Evolutionary conservation across 2,329 filamentous ascomycete species (phyloP), one percentile per base, ranked within the genome.

Genomic region (Fusarium falciforme): DNA sequence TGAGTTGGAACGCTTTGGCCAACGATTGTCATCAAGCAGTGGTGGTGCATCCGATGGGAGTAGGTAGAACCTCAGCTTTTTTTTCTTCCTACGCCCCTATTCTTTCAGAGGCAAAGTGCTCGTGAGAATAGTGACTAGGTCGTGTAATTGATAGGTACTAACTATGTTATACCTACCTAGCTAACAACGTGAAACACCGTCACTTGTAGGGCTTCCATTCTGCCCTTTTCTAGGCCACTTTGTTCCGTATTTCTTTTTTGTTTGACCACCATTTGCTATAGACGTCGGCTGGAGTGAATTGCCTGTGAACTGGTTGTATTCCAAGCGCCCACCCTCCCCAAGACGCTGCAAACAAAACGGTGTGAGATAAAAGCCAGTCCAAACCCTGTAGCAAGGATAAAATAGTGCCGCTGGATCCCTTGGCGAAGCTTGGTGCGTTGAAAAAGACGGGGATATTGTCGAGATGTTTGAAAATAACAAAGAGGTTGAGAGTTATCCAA

Each of bases 361-460:
- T 0, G 10, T 72, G 70, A 2, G 74, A 69, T 0, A 67, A 4
- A 4, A 31, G 1, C 20, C 20, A 49, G 3, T 76, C 71, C 6
- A 67, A 1, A 0, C 6, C 33, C 6, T 10, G 20, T 6, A 68
- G 3, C 27, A 17, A 1, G 33, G 7, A 3, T 16, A 1, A 5
- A 6, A 35, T 5, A 47, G 0, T 7, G 0, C 3, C 1, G 0
- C 29, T 5, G 0, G 60, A 57, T 0, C 7, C 5, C 0, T 12
- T 38, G 0, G 31, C 6, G 0, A 68, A n/a, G 0, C 20, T 22
- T 0, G 64, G 70, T 1, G 31, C 31, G 1, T 80, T 77, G 0
- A 79, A 1, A 20, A 81, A 71, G 0, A 81, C 80, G 0, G 80
- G 81, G 0, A 81, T 60, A 25, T 82, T 82, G 36, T 82, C 81